These are phyloP conservation scores for Flaveria brownii DNA, from an alignment of 129 eudicot genomes.

Conservation along the genomic window DNA sequence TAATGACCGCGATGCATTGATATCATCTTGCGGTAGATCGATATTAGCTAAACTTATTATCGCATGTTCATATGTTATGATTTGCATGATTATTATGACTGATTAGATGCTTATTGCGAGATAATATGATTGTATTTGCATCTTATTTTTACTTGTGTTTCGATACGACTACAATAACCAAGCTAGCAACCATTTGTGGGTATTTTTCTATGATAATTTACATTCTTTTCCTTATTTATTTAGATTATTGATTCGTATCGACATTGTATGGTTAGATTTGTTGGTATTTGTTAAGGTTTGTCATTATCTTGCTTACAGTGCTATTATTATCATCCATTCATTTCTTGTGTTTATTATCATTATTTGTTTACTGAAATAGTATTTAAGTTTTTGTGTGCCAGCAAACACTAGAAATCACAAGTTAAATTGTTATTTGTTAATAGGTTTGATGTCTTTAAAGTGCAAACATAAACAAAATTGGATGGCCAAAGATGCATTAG, in stretches of 20 bases:
- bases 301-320: background rate
- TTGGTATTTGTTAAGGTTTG: background rate
- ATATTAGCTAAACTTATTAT: no score
- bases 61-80: no score
- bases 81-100: no score
- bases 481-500: slow-evolving; percentile 29
- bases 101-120: no score
- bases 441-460: background rate
- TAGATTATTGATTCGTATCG: background rate
- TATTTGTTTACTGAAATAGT: background rate
- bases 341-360: background rate
- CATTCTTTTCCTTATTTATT: no score
- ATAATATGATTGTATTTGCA: no score
- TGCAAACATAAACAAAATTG: slow-evolving; percentile 7
- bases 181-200: no score
- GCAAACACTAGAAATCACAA: background rate
- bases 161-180: no score
- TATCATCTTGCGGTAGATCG: no score
- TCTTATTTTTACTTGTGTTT: no score
- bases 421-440: background rate
- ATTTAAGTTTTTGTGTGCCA: background rate
- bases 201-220: no score
- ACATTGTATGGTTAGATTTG: background rate
- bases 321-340: background rate
- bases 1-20: no score